Evolutionary conservation across 2,329 filamentous ascomycete genomes (phyloP), one percentile per base, ranked within the genome.

Genomic region (Aspergillus intermedius): DNA sequence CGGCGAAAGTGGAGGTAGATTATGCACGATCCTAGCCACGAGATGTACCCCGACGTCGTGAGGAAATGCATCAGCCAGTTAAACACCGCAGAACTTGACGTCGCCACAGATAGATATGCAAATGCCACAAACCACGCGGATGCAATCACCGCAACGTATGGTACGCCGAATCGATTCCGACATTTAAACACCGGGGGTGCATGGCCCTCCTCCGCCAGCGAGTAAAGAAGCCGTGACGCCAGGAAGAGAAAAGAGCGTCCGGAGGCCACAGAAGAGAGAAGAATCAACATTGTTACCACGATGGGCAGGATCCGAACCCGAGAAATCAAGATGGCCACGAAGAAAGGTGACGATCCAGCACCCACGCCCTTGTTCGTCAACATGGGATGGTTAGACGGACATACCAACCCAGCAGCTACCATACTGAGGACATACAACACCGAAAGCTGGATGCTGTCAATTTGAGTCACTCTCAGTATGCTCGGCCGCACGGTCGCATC

Each of bases 161-260:
- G 85, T 3, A 83, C 82, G 21, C 83, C 83, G 47, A 72, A 70
- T 32, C 68, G 65, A 64, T 82, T 85, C 51, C 81, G 85, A 40
- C 66, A 67, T 48, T 73, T 74, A 57, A 88, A 72, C 56, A 83
- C 68, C 5, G 62, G 60, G 2, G 84, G 84, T 0, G 83, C 84
- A 54, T 82, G 78, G 30, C 79, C 77, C 47, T 82, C 78, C 32
- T 81, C 73, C 25, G 84, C 81, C 30, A 88, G 74, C 23, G 80
- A 80, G 49, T 84, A 74, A 46, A 88, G 73, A 44, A 84, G 81
- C 41, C 84, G 82, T 54, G 80, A 84, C 51, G 82, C 81, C 7
- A 83, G 84, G 69, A 86, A 87, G 48, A 91, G 78, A 67, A 88
- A 87, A 12, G 85, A 86, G 70, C 86, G 88, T 55, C 84, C 87